Conservation (phyloP, 2,329 filamentous ascomycete genomes). For the Alternaria consortialis region DNA sequence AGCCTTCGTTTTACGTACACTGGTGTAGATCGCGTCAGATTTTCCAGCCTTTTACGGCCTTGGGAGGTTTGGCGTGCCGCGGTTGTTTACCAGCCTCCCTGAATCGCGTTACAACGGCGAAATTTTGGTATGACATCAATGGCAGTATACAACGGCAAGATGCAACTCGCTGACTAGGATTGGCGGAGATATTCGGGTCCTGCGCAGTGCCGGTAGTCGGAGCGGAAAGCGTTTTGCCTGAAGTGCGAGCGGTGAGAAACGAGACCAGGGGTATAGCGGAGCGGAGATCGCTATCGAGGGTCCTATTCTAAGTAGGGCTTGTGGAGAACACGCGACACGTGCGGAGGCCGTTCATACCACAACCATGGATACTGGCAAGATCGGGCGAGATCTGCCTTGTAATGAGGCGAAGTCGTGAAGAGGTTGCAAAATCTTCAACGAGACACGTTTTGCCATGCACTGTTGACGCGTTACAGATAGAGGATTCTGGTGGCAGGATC, state of each 20-base stretch:
- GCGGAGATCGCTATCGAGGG: constrained; percentile 32
- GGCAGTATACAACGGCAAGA: constrained; percentile 9
- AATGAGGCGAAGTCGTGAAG: not conserved
- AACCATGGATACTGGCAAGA: constrained; percentile 1
- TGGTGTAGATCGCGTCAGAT: constrained; percentile 19
- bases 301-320: constrained; percentile 12
- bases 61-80: constrained; percentile 27
- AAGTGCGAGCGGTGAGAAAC: constrained; percentile 34
- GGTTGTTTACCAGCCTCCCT: constrained; percentile 14
- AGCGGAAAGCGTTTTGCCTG: constrained; percentile 34
- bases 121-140: constrained; percentile 30
- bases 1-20: constrained; percentile 34
- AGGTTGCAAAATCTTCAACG: not conserved
- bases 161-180: constrained; percentile 19
- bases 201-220: constrained; percentile 27
- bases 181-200: constrained; percentile 30
- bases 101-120: constrained; percentile 19
- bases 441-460: not conserved
- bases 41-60: constrained; percentile 17
- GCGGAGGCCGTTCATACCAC: constrained; percentile 19
- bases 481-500: constrained; percentile 3
- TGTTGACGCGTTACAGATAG: constrained; percentile 3
- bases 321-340: constrained; percentile 29
- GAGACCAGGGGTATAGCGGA: constrained; percentile 28
- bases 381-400: not conserved